Conservation (phyloP, 495 filamentous ascomycete genomes). For the Penicillium samsonianum region DNA sequence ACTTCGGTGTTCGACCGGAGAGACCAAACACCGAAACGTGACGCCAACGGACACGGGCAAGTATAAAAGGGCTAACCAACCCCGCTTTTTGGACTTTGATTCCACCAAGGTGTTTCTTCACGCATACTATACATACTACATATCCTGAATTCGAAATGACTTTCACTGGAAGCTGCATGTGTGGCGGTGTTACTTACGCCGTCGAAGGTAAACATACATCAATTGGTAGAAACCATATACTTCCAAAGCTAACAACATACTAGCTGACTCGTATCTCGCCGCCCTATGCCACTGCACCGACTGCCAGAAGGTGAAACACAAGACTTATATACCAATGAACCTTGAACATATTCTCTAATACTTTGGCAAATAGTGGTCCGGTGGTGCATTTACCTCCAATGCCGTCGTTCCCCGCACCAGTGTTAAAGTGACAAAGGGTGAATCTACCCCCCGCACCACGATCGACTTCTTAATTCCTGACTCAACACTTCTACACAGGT, state of each 20-base stretch:
- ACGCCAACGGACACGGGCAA: neutral
- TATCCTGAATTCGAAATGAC: constrained; percentile 28
- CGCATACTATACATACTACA: neutral
- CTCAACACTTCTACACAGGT: constrained; percentile 21
- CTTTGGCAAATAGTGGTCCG: constrained; percentile 46
- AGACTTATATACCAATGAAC: neutral
- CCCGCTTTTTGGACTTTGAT: constrained; percentile 17
- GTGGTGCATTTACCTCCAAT: constrained; percentile 50
- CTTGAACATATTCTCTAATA: constrained; percentile 3
- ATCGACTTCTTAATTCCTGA: neutral
- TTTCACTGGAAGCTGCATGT: constrained; percentile 45
- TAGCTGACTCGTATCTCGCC: constrained; percentile 34
- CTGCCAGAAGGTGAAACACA: constrained; percentile 44
- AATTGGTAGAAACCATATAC: neutral
- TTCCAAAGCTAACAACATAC: neutral
- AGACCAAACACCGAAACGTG: constrained; percentile 13
- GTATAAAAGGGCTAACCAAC: neutral
- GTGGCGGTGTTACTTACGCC: constrained; percentile 39
- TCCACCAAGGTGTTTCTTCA: constrained; percentile 27
- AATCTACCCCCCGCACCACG: neutral
- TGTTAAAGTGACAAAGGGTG: constrained; percentile 46
- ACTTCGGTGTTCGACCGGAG: constrained; percentile 9
- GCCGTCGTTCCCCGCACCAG: constrained; percentile 44
- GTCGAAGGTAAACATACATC: constrained; percentile 32
- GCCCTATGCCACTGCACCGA: constrained; percentile 53